phyloP scores from a whole-genome alignment of 2,329 filamentous ascomycete genomes.

The Microdochium trichocladiopsis region DNA sequence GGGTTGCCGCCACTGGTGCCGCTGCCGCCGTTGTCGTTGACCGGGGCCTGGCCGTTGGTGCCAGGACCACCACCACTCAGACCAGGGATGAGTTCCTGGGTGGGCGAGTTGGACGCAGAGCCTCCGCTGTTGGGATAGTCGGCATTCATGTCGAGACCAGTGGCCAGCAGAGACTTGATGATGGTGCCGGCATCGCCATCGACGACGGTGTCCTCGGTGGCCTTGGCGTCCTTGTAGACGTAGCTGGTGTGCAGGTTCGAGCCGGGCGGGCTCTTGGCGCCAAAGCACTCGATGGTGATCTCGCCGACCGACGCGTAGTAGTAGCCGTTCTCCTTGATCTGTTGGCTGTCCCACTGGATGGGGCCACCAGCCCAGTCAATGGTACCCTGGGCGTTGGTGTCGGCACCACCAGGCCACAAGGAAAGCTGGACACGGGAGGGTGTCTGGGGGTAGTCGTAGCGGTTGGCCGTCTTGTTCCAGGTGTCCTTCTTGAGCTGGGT shows the following conservation, averaged over 20 bases:
- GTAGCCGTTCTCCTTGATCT: constrained; percentile 80
- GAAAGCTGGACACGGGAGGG: constrained; percentile 88
- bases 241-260: constrained; percentile 66
- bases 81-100: constrained; percentile 17
- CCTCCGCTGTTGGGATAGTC: constrained; percentile 23
- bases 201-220: constrained; percentile 69
- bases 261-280: constrained; percentile 54
- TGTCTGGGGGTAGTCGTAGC: constrained; percentile 85
- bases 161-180: constrained; percentile 73
- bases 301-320: constrained; percentile 78
- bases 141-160: constrained; percentile 64
- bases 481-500: constrained; percentile 70
- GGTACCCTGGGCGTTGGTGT: constrained; percentile 74
- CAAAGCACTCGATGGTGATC: constrained; percentile 80
- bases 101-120: constrained; percentile 8
- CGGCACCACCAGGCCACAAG: constrained; percentile 86
- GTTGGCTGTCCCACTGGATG: constrained; percentile 77
- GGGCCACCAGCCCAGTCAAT: constrained; percentile 85
- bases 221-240: constrained; percentile 58
- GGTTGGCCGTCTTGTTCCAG: constrained; percentile 76
- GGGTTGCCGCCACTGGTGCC: constrained; percentile 5
- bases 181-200: constrained; percentile 70
- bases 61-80: constrained; percentile 20
- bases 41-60: constrained; percentile 21
- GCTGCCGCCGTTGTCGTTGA: constrained; percentile 3